Evolutionary conservation across 352 stramenopile genomes (phyloP).

Genomic region (Globisporangium okanoganense): DNA sequence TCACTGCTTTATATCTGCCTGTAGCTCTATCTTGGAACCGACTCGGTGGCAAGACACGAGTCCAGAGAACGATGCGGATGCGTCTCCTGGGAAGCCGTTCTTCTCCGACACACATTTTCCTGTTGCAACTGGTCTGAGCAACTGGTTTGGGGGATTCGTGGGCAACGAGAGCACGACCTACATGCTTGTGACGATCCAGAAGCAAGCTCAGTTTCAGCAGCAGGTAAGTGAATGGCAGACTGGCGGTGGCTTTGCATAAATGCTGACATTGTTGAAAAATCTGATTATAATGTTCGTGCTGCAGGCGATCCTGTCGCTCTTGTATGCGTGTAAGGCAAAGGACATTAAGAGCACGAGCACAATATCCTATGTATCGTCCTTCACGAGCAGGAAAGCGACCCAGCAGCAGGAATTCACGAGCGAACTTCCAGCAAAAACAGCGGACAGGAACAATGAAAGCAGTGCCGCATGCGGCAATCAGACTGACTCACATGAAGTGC

Average conservation of each 20-base stretch:
- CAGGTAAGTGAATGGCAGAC: conserved; percentile 28
- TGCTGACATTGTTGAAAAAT: no score
- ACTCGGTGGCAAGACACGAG: conserved; percentile 6
- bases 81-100: conserved; percentile 8
- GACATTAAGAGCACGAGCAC: conserved; percentile 44
- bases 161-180: conserved; percentile 46
- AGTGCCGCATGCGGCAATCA: background rate
- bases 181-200: conserved; percentile 59
- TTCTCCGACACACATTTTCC: conserved; percentile 65
- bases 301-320: conserved; percentile 69
- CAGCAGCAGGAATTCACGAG: background rate
- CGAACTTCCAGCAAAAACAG: background rate
- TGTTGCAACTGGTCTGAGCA: conserved; percentile 34
- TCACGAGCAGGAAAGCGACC: conserved; percentile 14
- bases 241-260: background rate
- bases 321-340: conserved; percentile 81
- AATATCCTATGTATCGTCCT: conserved; percentile 32
- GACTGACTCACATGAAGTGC: background rate
- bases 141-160: conserved; percentile 43
- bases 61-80: background rate
- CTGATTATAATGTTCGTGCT: background rate
- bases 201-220: conserved; percentile 50
- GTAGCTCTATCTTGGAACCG: conserved; percentile 43
- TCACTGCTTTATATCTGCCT: background rate
- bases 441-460: background rate